These are phyloP conservation scores for Gossypium schwendimanii DNA, from an alignment of 441 rosid genomes.

Conservation along the genomic window DNA sequence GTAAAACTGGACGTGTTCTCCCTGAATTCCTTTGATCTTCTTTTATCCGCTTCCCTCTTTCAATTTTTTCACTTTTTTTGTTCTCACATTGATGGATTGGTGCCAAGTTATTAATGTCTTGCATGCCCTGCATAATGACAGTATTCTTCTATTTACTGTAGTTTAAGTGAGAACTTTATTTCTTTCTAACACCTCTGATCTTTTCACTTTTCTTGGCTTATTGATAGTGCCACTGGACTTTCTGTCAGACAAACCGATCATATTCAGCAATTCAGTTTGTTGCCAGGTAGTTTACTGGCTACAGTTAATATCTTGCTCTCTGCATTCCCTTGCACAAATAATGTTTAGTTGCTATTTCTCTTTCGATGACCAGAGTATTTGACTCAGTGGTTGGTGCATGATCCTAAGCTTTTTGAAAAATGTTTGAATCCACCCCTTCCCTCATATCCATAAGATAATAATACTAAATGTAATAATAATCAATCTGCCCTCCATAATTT, in stretches of 20 bases:
- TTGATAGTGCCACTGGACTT: slow-evolving; percentile 46
- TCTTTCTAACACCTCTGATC: slow-evolving; percentile 5
- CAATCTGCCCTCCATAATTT: too few relatives aligned
- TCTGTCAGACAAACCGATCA: slow-evolving; percentile 41
- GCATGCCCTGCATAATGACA: neutral
- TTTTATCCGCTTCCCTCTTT: neutral
- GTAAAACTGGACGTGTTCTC: neutral
- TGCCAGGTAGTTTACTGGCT: slow-evolving; percentile 54
- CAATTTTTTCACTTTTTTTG: slow-evolving; percentile 6
- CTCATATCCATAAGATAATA: neutral
- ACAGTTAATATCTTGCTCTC: neutral
- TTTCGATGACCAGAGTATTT: too few relatives aligned
- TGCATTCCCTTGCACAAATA: neutral
- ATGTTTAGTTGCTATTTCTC: slow-evolving; percentile 3
- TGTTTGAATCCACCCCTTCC: neutral
- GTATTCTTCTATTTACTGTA: neutral
- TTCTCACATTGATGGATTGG: neutral
- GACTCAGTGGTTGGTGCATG: neutral
- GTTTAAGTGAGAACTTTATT: neutral
- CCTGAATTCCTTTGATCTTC: neutral
- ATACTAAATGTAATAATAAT: neutral
- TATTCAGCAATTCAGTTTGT: slow-evolving; percentile 42
- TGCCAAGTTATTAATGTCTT: neutral
- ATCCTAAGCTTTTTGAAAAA: neutral
- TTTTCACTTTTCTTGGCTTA: slow-evolving; percentile 4